Percentiles rank a stretch among this genome's conserved stretches.
phyloP scores from a whole-genome alignment of 129 eudicot species.

The Helianthus annuus region HanXRQr2.0-SUNRISE NC_035445.2:104556981-104557480 shows the following conservation, averaged over 20 bases:
- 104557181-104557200: neutral
- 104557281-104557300: neutral
- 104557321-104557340: neutral
- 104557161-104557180: neutral
- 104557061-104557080: too few species aligned
- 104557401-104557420: neutral
- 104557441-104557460: neutral
- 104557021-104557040: too few species aligned
- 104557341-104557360: neutral
- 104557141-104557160: neutral
- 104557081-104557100: too few species aligned
- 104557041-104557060: too few species aligned
- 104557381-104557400: neutral
- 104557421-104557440: neutral
- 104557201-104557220: neutral
- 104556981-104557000: too few species aligned
- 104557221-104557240: neutral
- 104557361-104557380: neutral
- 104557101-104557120: neutral
- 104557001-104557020: too few species aligned
- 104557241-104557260: neutral
- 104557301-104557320: neutral
- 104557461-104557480: too few species aligned
- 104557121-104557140: neutral
- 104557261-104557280: neutral